Evolutionary conservation across 1,139 yeast species (phyloP), one percentile per base, ranked within the genome.

Genomic region (Nakaseomyces nivariensis): DNA sequence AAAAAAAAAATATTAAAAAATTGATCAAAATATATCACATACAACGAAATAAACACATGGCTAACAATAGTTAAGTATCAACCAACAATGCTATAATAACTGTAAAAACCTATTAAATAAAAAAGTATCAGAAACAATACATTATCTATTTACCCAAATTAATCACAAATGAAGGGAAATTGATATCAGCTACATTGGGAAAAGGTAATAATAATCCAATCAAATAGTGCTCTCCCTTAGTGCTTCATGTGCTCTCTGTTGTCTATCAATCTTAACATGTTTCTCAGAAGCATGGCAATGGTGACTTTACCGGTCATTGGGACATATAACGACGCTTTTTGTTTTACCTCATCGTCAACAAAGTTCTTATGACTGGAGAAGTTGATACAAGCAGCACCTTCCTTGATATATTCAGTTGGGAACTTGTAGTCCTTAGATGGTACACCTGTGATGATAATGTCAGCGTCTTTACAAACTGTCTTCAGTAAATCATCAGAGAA

Each of bases 241-340:
- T 33, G 36, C 34, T 41, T 41, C 44, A 41, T 41, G 25, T 45
- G 40, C 22, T 64, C 63, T 56, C 75, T 77, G 68, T 88, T 89
- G 47, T 83, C 82, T 57, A 85, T 79, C 56, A 92, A 73, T 56
- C 98, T 77, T 51, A 92, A 69, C 67, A 92, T 73, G 65, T 92
- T 92, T 66, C 98, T 79, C 65, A 92, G 72, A 48, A 92, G 72
- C 97, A 92, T 92, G 49, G 96, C 78, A 54, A 92, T 90, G 37
- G 98, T 92, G 27, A 92, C 97, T 68, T 92, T 92, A 13, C 98
- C 98, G 37, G 90, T 88, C 58, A 89, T 83, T 25, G 98, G 98
- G 32, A 92, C 97, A 62, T 90, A 92, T 47, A 92, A 72, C 1
- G 95, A 85, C 5, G 98, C 97, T 59, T 79, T 83, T 51, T 77